phyloP scores from a whole-genome alignment of 441 rosid genomes.

The Raphanus hybrid region DNA sequence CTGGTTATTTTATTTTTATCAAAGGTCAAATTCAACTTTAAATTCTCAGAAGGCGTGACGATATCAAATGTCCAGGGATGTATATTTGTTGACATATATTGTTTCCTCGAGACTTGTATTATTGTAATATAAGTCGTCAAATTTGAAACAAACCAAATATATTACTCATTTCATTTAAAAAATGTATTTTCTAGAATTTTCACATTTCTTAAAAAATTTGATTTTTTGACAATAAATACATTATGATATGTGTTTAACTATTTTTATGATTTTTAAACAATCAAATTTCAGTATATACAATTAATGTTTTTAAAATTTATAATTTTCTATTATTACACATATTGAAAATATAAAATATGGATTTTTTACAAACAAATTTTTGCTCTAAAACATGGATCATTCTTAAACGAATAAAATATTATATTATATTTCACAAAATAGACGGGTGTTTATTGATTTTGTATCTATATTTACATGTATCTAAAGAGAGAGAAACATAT shows the following conservation, averaged over 20 bases:
- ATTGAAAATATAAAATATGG: too few relatives aligned
- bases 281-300: too few relatives aligned
- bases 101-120: background rate
- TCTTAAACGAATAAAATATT: background rate
- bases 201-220: too few relatives aligned
- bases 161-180: too few relatives aligned
- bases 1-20: background rate
- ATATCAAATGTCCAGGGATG: background rate
- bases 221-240: too few relatives aligned
- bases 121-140: conserved; percentile 8
- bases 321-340: too few relatives aligned
- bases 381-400: too few relatives aligned
- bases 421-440: background rate
- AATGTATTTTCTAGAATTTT: too few relatives aligned
- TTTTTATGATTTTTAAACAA: too few relatives aligned
- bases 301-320: too few relatives aligned
- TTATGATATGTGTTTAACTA: too few relatives aligned
- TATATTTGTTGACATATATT: background rate
- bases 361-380: too few relatives aligned
- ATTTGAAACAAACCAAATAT: background rate
- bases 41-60: background rate
- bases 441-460: background rate
- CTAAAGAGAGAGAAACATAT: background rate
- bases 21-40: conserved; percentile 3
- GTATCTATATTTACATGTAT: background rate